Base-by-base conservation (phyloP, 208 protist genomes). In the Lotmaria passim region DNA sequence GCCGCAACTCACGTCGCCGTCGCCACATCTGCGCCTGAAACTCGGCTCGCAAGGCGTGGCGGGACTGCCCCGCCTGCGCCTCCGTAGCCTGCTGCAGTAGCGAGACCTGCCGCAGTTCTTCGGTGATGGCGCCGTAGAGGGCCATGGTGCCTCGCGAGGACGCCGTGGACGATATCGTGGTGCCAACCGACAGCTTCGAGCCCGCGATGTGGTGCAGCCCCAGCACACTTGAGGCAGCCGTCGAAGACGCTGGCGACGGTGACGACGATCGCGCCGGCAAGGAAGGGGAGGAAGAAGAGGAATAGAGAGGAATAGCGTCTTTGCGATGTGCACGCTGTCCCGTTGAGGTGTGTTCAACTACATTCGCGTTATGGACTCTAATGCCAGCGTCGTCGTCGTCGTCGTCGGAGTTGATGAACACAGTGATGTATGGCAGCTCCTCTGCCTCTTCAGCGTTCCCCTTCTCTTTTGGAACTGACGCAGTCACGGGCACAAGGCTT, bases 51-150 rank as follows among this genome's bases (percentile, higher is more conserved):
- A 93, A 58, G 14, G 48, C 58, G 31, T 73, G 57, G 7, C 70
- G 55, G 12, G 74, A 75, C 57, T 88, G 47, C 5, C 46, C 75
- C 34, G 46, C 33, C 21, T 34, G 51, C 15, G 46, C 44, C 73
- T 79, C 79, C 39, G 62, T 65, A 26, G 61, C 50, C 51, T 72
- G 56, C 61, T 57, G 69, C 7, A 71, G 21, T 30, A 76, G 47
- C 23, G 70, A 51, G 31, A 77, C 74, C 38, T 85, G 81, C 10
- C 75, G 75, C 26, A 87, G 63, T 62, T 95, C 90, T 62, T 80
- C 71, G 26, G 81, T 81, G 50, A 95, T 85, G 36, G 85, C 85
- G 19, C 85, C 85, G 65, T 91, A 87, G 43, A 90, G 82, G 15
- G 81, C 76, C 15, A 83, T 61, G n/a, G 83, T 88, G 36, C 78